These are phyloP conservation scores for Elongisporangium senticosum DNA, from an alignment of 352 stramenopile species.

Conservation along the genomic window DNA sequence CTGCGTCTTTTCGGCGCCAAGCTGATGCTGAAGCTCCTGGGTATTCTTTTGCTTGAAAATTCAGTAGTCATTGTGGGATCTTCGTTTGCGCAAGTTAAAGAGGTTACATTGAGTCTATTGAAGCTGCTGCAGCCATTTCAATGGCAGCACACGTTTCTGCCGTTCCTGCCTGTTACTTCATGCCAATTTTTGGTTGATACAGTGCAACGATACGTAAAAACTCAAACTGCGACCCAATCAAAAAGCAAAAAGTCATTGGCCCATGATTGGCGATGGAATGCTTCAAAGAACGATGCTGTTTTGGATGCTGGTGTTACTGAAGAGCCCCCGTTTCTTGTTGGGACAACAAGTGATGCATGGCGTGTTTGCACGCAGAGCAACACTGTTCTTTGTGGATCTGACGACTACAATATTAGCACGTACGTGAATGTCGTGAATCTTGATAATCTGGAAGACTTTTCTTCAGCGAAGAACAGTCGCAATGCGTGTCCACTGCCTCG, in stretches of 20 bases:
- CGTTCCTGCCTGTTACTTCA: constrained; percentile 67
- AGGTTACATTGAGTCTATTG: constrained; percentile 62
- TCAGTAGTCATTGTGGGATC: constrained; percentile 66
- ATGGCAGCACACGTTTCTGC: constrained; percentile 76
- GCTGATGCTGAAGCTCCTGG: constrained; percentile 63
- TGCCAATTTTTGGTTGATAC: constrained; percentile 68
- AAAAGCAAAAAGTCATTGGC: constrained; percentile 55
- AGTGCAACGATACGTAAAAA: constrained; percentile 45
- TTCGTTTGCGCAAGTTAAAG: constrained; percentile 72
- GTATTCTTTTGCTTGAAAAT: constrained; percentile 64
- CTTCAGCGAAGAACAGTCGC: constrained; percentile 43
- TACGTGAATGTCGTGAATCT: constrained; percentile 69
- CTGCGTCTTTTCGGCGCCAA: constrained; percentile 65
- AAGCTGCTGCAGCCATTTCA: constrained; percentile 73
- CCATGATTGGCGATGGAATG: constrained; percentile 46
- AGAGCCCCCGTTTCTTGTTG: constrained; percentile 62
- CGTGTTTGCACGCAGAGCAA: constrained; percentile 11
- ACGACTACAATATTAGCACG: constrained; percentile 7
- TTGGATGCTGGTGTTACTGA: constrained; percentile 6
- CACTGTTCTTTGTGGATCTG: not conserved
- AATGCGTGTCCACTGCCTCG: constrained; percentile 58
- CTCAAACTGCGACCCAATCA: constrained; percentile 40
- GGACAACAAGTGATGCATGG: constrained; percentile 63
- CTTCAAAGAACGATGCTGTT: not conserved
- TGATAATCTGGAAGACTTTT: constrained; percentile 44